Conservation (phyloP, 495 filamentous ascomycete species). For the Hyaloscypha bicolor region DNA sequence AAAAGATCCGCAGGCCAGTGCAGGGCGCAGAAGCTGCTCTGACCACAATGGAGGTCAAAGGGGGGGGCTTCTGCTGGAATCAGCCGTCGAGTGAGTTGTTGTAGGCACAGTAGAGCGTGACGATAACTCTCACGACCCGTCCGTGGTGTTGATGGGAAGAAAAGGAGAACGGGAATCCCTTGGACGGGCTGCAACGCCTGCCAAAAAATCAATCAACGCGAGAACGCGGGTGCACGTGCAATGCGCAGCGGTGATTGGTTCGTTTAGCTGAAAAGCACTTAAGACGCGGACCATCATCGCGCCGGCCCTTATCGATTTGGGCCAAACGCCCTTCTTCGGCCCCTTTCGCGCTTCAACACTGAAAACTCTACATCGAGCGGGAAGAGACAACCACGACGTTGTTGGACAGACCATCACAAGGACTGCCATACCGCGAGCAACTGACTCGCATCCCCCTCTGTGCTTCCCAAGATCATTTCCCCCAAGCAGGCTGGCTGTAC, state of each 20-base stretch:
- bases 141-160: not conserved
- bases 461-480: not conserved
- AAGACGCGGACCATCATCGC: constrained; percentile 5
- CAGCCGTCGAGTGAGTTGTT: not conserved
- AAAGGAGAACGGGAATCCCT: not conserved
- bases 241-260: not conserved
- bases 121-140: not conserved
- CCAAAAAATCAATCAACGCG: constrained; percentile 1
- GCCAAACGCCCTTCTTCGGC: not conserved
- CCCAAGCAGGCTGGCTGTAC: not conserved
- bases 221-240: constrained; percentile 14
- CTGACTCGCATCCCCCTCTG: not conserved
- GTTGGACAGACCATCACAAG: not conserved
- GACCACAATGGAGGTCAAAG: not conserved
- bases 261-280: constrained; percentile 1
- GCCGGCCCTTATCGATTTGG: constrained; percentile 16
- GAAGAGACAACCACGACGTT: not conserved
- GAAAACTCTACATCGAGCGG: not conserved
- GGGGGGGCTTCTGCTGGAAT: not conserved
- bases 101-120: not conserved
- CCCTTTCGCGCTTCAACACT: not conserved
- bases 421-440: not conserved
- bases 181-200: not conserved
- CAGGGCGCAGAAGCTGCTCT: not conserved
- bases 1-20: not conserved